A percentile compares a stretch with the other conserved stretches of the same genome.
Evolutionary conservation across 2,329 filamentous ascomycete genomes (phyloP).

Genomic region (Colletotrichum gloeosporioides): DNA sequence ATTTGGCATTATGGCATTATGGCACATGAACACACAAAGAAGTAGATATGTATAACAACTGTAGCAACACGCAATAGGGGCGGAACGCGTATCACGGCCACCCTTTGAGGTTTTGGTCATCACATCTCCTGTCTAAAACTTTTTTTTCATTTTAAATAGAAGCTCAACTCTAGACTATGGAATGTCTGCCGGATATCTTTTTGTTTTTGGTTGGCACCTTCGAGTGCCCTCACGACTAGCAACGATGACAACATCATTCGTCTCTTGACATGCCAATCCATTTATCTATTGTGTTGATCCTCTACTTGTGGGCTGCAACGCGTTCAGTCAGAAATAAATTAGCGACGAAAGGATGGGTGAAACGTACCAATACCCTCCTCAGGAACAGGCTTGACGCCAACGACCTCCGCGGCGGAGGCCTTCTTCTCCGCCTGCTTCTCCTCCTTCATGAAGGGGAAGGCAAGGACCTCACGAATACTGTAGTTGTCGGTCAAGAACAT

Average conservation of each 20-base stretch:
- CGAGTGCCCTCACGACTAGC: neutral
- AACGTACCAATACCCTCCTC: constrained; percentile 60
- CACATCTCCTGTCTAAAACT: neutral
- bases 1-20: neutral
- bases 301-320: constrained; percentile 23
- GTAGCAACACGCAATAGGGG: constrained; percentile 3
- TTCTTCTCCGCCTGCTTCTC: constrained; percentile 57
- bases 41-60: constrained; percentile 12
- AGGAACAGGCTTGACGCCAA: constrained; percentile 60
- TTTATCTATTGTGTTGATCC: neutral
- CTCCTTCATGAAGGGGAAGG: constrained; percentile 99
- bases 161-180: constrained; percentile 23
- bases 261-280: constrained; percentile 9
- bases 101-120: neutral
- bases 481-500: constrained; percentile 96
- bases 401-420: constrained; percentile 68
- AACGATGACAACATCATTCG: neutral
- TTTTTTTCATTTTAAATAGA: neutral
- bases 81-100: neutral
- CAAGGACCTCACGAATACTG: constrained; percentile 91
- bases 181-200: constrained; percentile 17
- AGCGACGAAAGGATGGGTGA: neutral
- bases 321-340: neutral
- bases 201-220: neutral
- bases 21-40: neutral